Conservation (phyloP, 345 rosid species). For the Carallia brachiata region DNA sequence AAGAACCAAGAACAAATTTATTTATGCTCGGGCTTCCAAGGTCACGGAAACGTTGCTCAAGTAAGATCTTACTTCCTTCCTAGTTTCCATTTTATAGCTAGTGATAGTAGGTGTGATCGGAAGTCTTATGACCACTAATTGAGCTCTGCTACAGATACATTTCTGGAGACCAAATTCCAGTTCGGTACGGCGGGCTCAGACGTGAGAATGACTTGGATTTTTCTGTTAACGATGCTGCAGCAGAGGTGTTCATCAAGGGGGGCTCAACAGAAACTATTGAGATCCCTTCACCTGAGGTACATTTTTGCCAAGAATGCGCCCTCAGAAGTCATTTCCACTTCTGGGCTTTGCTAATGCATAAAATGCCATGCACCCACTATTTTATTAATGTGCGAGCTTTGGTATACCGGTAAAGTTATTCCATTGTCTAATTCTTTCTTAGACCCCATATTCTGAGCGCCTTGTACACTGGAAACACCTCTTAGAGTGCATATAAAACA, state of each 20-base stretch:
- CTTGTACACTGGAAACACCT: too few species aligned
- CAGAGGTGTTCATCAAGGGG: conserved; percentile 12
- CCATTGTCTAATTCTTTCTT: too few species aligned
- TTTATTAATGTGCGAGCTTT: too few species aligned
- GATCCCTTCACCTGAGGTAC: conserved; percentile 20
- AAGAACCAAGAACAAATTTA: conserved; percentile 24
- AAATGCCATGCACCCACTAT: too few species aligned
- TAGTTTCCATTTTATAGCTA: background rate
- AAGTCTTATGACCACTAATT: too few species aligned
- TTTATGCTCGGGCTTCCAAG: conserved; percentile 15
- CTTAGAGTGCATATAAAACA: too few species aligned
- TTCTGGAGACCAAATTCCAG: conserved; percentile 19
- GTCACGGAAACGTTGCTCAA: conserved; percentile 26
- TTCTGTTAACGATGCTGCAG: conserved; percentile 4
- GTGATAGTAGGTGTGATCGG: background rate
- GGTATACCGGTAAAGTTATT: too few species aligned
- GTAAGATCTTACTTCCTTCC: conserved; percentile 9
- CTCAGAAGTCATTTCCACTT: too few species aligned
- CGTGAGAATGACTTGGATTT: conserved; percentile 19
- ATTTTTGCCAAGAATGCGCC: background rate
- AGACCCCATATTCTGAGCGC: too few species aligned
- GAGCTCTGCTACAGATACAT: conserved; percentile 19
- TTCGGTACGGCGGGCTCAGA: conserved; percentile 26
- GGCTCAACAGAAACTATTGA: conserved; percentile 21
- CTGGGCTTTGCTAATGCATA: too few species aligned